Percentiles rank a stretch among this genome's conserved stretches.
Evolutionary conservation across 805 yeast genomes (phyloP).

Genomic region (Teunomyces tritomae): DNA sequence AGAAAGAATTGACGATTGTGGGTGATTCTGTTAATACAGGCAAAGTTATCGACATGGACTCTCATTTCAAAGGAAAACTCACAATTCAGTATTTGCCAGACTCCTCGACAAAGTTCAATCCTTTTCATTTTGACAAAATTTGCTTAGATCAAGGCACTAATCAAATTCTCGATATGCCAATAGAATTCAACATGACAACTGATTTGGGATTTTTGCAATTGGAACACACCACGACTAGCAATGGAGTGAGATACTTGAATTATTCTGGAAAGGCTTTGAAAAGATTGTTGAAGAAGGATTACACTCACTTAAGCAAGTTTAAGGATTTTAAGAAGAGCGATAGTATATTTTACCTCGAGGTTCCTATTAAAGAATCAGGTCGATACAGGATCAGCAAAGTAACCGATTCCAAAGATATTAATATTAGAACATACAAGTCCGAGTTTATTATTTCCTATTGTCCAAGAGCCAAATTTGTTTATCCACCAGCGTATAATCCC

Average conservation of each 20-base stretch:
- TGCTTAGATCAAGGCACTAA: constrained; percentile 50
- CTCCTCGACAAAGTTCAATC: constrained; percentile 81
- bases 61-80: constrained; percentile 81
- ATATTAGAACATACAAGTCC: constrained; percentile 57
- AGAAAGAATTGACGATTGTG: constrained; percentile 49
- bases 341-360: constrained; percentile 54
- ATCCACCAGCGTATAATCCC: constrained; percentile 25
- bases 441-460: constrained; percentile 70
- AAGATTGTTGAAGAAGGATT: constrained; percentile 30
- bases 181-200: constrained; percentile 76
- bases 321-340: constrained; percentile 28
- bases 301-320: constrained; percentile 26
- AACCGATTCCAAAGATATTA: constrained; percentile 59
- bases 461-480: constrained; percentile 63
- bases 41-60: constrained; percentile 42
- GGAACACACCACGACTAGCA: constrained; percentile 54
- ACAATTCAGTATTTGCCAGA: constrained; percentile 89
- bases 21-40: constrained; percentile 45
- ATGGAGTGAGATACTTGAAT: constrained; percentile 45
- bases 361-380: constrained; percentile 72
- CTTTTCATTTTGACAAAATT: constrained; percentile 55
- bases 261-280: constrained; percentile 58
- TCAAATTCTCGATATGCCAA: constrained; percentile 52
- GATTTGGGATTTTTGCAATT: constrained; percentile 68
- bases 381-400: constrained; percentile 70